phyloP scores from a whole-genome alignment of 2,329 filamentous ascomycete genomes.

The Xylariaceae sp. region DNA sequence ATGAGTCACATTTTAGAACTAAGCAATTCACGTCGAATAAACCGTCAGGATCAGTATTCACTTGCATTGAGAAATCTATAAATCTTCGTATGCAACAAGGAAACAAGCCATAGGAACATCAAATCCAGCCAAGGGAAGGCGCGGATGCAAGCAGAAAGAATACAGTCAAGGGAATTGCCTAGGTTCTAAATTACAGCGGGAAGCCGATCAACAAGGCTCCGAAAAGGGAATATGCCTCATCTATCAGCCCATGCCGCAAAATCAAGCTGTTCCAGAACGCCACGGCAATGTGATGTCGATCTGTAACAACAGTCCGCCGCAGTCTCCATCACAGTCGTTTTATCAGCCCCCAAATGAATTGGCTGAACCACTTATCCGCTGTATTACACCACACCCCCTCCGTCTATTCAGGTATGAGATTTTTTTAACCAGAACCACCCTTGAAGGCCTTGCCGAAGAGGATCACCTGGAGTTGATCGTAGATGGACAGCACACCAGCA shows the following conservation, averaged over 20 bases:
- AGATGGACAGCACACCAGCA: constrained; percentile 99
- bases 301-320: constrained; percentile 50
- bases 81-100: constrained; percentile 45
- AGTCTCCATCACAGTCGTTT: constrained; percentile 54
- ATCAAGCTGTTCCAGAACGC: constrained; percentile 46
- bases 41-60: constrained; percentile 27
- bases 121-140: constrained; percentile 41
- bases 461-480: constrained; percentile 99
- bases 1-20: too few relatives aligned
- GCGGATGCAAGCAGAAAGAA: constrained; percentile 44
- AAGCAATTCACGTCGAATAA: constrained; percentile 32
- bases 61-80: constrained; percentile 44
- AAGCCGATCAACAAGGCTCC: constrained; percentile 54
- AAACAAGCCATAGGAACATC: constrained; percentile 37
- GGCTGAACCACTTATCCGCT: constrained; percentile 37
- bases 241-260: constrained; percentile 42
- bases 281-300: constrained; percentile 44
- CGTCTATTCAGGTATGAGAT: constrained; percentile 51
- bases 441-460: constrained; percentile 99
- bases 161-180: constrained; percentile 60
- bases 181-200: constrained; percentile 69
- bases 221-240: constrained; percentile 46
- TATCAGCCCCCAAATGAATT: constrained; percentile 47
- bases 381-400: constrained; percentile 45
- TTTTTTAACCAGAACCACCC: constrained; percentile 56